These are phyloP conservation scores for Sinapis alba DNA, from an alignment of 441 rosid genomes.

Conservation along the genomic window DNA sequence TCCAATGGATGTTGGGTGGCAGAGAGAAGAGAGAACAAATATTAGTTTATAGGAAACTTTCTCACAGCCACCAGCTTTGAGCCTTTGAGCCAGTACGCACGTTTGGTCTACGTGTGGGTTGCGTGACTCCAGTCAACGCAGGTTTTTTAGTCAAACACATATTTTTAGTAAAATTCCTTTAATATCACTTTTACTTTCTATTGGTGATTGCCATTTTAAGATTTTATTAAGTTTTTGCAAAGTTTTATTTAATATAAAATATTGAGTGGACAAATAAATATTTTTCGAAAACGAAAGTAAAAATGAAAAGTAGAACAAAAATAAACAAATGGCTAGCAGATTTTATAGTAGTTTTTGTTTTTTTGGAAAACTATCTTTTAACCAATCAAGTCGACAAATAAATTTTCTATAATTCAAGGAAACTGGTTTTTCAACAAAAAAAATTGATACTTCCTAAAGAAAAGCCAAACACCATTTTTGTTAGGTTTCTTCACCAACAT, in stretches of 20 bases:
- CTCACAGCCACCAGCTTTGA: background rate
- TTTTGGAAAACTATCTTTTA: no score
- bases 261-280: background rate
- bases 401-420: no score
- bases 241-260: no score
- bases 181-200: background rate
- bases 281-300: background rate
- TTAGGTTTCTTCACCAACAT: no score
- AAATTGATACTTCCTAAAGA: no score
- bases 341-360: no score
- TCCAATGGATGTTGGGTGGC: constrained; percentile 43
- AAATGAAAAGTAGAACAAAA: no score
- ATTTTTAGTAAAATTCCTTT: background rate
- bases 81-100: background rate
- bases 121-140: background rate
- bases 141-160: background rate
- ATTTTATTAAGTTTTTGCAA: background rate
- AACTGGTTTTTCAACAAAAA: no score
- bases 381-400: no score
- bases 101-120: background rate
- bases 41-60: background rate
- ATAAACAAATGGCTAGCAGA: no score
- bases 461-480: no score
- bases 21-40: background rate
- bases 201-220: background rate